Base-by-base conservation (phyloP, 2,329 filamentous ascomycete genomes). In the Exophiala alcalophila region DNA sequence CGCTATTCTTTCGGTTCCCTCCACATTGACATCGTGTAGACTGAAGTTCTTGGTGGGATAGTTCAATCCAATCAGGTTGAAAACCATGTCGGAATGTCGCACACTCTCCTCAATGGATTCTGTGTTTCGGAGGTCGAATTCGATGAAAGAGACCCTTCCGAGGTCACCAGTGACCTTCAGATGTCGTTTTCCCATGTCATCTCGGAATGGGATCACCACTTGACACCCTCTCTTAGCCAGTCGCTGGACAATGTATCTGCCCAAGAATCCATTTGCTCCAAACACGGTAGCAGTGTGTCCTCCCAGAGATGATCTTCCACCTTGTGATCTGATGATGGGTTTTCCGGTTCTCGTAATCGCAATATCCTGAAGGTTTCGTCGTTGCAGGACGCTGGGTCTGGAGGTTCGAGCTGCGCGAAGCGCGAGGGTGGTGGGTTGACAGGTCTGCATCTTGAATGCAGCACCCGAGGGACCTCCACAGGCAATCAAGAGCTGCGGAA, bases 41-140 rank as follows among this genome's bases (percentile, higher is more conserved):
- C 84, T 80, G 68, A 96, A 98, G 76, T 98, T 98, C 76, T 98
- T 98, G 58, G 92, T 98, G 53, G 91, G 86, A 66, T 97, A 97
- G 66, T 91, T 85, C 52, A 91, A 85, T 54, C 92, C 92, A 61
- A 96, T 77, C 58, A 98, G 74, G 70, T 98, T 98, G 76, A 94
- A 95, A 54, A 98, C 92, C 51, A 96, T 85, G 64, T 98, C 92
- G 28, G 91, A 97, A 68, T 98, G 92, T 59, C 92, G 80, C 39
- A 98, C 90, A 60, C 87, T 92, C 69, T 95, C 90, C 65, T 98
- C 92, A 59, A 98, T 92, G 20, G 91, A 97, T 57, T 85, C 77
- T 28, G 89, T 97, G 69, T 98, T 98, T 62, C 82, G 83, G 49
- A 98, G 76, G 61, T 98, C 92, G 68, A 87, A 94, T 78, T 98